A percentile compares a stretch with the other conserved stretches of the same genome.
Conservation (phyloP, 192 early-diverging fungal genomes). For the Podila horticola region DNA sequence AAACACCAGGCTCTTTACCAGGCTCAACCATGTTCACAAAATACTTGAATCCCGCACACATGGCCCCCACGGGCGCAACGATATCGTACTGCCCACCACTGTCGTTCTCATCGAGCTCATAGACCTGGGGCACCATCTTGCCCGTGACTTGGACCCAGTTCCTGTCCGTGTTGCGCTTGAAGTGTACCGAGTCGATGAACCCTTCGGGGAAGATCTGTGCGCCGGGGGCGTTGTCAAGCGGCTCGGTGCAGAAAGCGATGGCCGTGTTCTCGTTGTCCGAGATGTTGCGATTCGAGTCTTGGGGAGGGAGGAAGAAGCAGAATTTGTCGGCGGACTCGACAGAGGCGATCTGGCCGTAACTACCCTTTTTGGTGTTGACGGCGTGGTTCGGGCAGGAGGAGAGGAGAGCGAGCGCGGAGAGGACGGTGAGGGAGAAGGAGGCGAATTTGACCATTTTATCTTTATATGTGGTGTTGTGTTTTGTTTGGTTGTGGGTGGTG, state of each 20-base stretch:
- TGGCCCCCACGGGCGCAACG: constrained; percentile 46
- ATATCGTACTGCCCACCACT: constrained; percentile 61
- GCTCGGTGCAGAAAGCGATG: constrained; percentile 53
- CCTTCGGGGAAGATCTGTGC: constrained; percentile 46
- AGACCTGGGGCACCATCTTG: constrained; percentile 41
- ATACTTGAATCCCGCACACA: constrained; percentile 36
- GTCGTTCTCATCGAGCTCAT: constrained; percentile 29
- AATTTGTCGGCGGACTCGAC: constrained; percentile 4
- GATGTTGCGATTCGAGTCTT: constrained; percentile 25
- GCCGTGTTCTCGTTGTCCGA: constrained; percentile 53
- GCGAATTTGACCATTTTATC: too few species aligned
- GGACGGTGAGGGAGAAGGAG: neutral
- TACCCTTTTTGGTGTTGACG: neutral
- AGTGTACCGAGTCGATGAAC: constrained; percentile 57
- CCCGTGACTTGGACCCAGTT: constrained; percentile 62
- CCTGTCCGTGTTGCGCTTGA: constrained; percentile 23
- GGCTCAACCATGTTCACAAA: constrained; percentile 59
- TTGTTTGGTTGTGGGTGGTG: too few species aligned
- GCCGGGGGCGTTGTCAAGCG: constrained; percentile 38
- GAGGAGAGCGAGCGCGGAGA: neutral
- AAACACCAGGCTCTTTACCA: neutral
- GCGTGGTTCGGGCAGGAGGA: too few species aligned
- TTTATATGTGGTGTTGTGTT: too few species aligned
- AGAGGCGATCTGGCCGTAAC: constrained; percentile 13
- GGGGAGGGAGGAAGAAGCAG: constrained; percentile 18